A percentile compares a stretch with the other conserved stretches of the same genome.
Conservation (phyloP, 345 rosid species). For the Citrus medica region DNA sequence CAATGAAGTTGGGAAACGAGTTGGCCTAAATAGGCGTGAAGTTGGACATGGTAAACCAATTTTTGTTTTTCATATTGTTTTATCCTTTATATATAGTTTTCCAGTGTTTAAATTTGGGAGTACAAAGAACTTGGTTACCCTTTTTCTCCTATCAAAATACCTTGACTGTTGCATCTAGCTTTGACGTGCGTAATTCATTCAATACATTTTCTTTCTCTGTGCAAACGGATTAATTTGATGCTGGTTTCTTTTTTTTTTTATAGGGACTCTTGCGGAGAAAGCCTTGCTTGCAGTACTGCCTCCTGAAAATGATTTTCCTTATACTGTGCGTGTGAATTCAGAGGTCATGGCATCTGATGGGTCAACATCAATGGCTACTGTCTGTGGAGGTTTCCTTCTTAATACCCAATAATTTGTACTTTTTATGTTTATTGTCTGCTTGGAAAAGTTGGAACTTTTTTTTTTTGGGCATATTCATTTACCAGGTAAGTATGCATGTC, state of each 20-base stretch:
- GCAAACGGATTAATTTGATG: not conserved
- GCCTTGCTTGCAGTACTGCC: conserved; percentile 91
- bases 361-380: conserved; percentile 97
- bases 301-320: conserved; percentile 74
- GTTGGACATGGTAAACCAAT: conserved; percentile 84
- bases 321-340: conserved; percentile 81
- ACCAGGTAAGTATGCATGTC: not conserved
- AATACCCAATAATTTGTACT: not conserved
- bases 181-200: not conserved
- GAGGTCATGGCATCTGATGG: conserved; percentile 99
- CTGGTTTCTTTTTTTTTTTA: conserved; percentile 18
- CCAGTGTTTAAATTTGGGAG: not conserved
- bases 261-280: conserved; percentile 97
- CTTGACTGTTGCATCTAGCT: not conserved
- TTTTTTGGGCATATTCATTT: not conserved
- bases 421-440: conserved; percentile 6
- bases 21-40: conserved; percentile 97
- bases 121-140: not conserved
- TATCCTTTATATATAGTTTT: not conserved
- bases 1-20: conserved; percentile 89
- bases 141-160: not conserved
- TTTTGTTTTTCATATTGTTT: not conserved
- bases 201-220: not conserved
- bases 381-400: conserved; percentile 76
- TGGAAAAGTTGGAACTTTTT: not conserved